Conservation (phyloP, 805 yeast species). For the Spathaspora passalidarum region DNA sequence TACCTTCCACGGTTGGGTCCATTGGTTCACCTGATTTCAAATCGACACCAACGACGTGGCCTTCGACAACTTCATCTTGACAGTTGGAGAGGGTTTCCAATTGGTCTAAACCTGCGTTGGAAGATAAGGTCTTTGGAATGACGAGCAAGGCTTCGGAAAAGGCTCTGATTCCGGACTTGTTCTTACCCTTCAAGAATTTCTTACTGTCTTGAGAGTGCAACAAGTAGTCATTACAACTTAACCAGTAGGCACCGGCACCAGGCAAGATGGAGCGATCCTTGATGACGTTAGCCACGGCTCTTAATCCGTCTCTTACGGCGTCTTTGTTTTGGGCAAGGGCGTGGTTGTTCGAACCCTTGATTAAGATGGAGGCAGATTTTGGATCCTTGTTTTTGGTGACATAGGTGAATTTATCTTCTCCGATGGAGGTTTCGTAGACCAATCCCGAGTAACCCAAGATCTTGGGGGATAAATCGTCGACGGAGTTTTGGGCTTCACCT, state of each 20-base stretch:
- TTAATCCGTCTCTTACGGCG: conserved; percentile 94
- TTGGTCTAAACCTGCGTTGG: conserved; percentile 91
- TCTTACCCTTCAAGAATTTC: conserved; percentile 68
- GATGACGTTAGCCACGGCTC: conserved; percentile 89
- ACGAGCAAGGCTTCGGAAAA: conserved; percentile 89
- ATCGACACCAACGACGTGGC: conserved; percentile 85
- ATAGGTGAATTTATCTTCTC: conserved; percentile 96
- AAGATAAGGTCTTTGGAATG: conserved; percentile 88
- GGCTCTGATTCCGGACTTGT: conserved; percentile 87
- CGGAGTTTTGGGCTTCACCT: conserved; percentile 97
- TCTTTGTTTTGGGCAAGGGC: conserved; percentile 90
- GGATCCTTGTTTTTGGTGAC: conserved; percentile 89
- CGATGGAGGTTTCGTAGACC: conserved; percentile 89
- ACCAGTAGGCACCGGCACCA: conserved; percentile 95
- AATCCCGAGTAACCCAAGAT: conserved; percentile 85
- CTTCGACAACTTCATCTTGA: conserved; percentile 84
- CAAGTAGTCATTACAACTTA: conserved; percentile 74
- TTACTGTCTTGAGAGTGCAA: conserved; percentile 31
- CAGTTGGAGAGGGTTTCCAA: conserved; percentile 85
- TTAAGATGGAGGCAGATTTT: conserved; percentile 84
- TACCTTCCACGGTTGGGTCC: conserved; percentile 91
- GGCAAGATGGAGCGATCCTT: conserved; percentile 85
- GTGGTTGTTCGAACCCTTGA: conserved; percentile 91
- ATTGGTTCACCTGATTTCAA: conserved; percentile 89
- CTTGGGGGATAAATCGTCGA: conserved; percentile 80